phyloP scores from a whole-genome alignment of 768 basidiomycete genomes.

The Dentipellis sp. region DNA sequence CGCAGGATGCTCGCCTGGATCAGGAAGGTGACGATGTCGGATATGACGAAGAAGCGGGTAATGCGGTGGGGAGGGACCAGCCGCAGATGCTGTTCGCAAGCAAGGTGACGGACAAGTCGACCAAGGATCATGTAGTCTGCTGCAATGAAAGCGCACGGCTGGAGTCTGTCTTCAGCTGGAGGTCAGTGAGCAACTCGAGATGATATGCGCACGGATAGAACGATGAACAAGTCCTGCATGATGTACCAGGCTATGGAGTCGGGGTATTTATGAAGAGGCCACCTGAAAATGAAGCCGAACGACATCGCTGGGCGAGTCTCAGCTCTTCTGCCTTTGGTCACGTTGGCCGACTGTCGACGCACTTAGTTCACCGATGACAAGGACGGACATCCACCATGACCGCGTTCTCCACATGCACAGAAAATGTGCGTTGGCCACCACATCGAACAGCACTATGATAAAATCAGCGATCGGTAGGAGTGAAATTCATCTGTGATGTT shows the following conservation, averaged over 20 bases:
- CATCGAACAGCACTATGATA: conserved; percentile 3
- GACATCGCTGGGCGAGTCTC: conserved; percentile 37
- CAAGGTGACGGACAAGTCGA: conserved; percentile 42
- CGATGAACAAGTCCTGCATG: conserved; percentile 48
- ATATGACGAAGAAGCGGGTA: conserved; percentile 49
- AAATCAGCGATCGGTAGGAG: conserved; percentile 22
- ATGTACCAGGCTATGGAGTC: conserved; percentile 47
- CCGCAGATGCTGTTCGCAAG: conserved; percentile 37
- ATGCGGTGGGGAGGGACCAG: conserved; percentile 33
- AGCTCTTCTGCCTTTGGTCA: neutral
- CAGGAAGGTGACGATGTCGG: conserved; percentile 57
- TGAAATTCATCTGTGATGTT: conserved; percentile 22
- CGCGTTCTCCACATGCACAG: conserved; percentile 10
- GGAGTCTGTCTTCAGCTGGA: neutral
- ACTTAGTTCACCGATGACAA: conserved; percentile 54
- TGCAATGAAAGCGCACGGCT: conserved; percentile 73
- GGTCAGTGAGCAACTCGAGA: neutral
- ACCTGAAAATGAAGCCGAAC: conserved; percentile 45
- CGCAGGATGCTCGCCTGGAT: conserved; percentile 37
- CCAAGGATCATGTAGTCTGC: conserved; percentile 61
- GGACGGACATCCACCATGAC: conserved; percentile 19
- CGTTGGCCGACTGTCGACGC: conserved; percentile 12
- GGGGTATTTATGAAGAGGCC: conserved; percentile 43
- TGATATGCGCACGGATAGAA: conserved; percentile 37
- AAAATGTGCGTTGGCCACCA: neutral